Evolutionary conservation across 441 rosid genomes (phyloP).

Genomic region (Lepidium campestre): DNA sequence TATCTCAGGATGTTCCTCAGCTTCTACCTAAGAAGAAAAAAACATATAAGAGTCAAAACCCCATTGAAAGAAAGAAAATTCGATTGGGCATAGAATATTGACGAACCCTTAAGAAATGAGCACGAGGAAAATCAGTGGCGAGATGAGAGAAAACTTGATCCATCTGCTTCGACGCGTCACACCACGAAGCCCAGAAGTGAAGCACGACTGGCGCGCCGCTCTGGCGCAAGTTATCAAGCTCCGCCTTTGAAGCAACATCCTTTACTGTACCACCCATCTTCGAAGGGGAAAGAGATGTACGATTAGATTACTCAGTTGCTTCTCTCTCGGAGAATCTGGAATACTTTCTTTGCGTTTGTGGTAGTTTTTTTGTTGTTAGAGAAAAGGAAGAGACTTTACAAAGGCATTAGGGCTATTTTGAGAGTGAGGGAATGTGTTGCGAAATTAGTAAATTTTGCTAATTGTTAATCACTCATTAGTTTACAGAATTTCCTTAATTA

Average conservation of each 20-base stretch:
- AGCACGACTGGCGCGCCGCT: conserved; percentile 52
- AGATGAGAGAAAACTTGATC: conserved; percentile 90
- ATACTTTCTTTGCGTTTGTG: neutral
- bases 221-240: conserved; percentile 51
- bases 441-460: neutral
- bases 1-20: conserved; percentile 91
- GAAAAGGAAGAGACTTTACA: neutral
- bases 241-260: conserved; percentile 74
- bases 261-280: conserved; percentile 75
- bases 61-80: neutral
- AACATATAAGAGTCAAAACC: neutral
- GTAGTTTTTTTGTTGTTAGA: neutral
- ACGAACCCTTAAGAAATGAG: conserved; percentile 72
- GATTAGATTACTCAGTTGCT: neutral
- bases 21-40: conserved; percentile 65
- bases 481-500: neutral
- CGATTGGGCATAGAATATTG: neutral
- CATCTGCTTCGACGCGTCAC: conserved; percentile 98
- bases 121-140: conserved; percentile 79
- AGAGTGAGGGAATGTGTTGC: conserved; percentile 36
- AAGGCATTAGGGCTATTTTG: neutral
- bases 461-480: neutral
- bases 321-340: neutral
- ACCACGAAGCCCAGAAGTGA: conserved; percentile 99
- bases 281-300: neutral